Conservation (phyloP, 2,329 filamentous ascomycete species). For the Metarhizium brunneum region DNA sequence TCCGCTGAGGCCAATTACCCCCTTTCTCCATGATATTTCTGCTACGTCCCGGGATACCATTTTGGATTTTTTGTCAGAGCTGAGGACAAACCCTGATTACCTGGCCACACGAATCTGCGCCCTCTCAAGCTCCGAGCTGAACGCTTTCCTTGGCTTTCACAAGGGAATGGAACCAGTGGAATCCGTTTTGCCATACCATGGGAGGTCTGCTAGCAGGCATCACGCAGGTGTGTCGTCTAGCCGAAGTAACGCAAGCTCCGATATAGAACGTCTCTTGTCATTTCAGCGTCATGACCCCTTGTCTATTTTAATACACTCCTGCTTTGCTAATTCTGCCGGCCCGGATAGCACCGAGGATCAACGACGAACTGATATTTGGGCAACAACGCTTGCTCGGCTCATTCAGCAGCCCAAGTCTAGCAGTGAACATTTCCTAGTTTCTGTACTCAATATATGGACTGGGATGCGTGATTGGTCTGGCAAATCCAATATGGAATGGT, state of each 20-base stretch:
- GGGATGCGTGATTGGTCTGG: conserved; percentile 83
- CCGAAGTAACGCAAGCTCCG: conserved; percentile 38
- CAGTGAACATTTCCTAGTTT: conserved; percentile 71
- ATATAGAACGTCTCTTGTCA: conserved; percentile 75
- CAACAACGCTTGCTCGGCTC: conserved; percentile 73
- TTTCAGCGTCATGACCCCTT: conserved; percentile 85
- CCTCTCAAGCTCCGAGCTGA: conserved; percentile 67
- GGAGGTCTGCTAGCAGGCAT: conserved; percentile 36
- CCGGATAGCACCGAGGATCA: conserved; percentile 74
- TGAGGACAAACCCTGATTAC: conserved; percentile 82
- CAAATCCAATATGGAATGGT: conserved; percentile 83
- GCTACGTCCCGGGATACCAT: conserved; percentile 65
- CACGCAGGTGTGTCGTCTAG: conserved; percentile 36
- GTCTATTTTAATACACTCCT: conserved; percentile 76
- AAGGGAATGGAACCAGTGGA: conserved; percentile 73
- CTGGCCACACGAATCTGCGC: conserved; percentile 72
- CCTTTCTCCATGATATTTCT: conserved; percentile 66
- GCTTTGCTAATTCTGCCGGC: conserved; percentile 78
- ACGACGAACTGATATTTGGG: conserved; percentile 77
- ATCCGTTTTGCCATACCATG: conserved; percentile 67
- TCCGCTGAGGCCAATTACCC: conserved; percentile 32
- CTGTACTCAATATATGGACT: conserved; percentile 81
- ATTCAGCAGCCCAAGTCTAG: conserved; percentile 69
- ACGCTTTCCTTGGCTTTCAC: conserved; percentile 68
- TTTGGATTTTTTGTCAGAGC: conserved; percentile 67